Conservation (phyloP, 2,329 filamentous ascomycete genomes). For the Herpotrichia juniperi region DNA sequence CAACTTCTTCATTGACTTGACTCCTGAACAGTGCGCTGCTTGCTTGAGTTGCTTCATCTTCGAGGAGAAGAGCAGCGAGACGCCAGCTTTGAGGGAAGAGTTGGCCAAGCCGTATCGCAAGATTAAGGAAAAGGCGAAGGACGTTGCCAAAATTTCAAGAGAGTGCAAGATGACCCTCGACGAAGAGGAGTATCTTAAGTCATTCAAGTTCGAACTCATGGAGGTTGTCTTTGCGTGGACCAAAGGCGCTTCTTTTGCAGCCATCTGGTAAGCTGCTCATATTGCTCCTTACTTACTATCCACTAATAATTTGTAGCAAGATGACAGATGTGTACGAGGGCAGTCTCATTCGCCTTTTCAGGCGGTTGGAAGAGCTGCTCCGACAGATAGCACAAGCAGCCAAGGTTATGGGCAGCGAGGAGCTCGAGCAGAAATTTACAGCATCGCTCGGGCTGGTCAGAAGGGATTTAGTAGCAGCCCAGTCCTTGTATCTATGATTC, state of each 20-base stretch:
- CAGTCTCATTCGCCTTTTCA: conserved; percentile 93
- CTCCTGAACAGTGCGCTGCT: conserved; percentile 84
- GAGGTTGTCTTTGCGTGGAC: conserved; percentile 94
- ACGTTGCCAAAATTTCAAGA: conserved; percentile 90
- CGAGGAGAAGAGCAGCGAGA: conserved; percentile 88
- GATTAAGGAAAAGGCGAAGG: conserved; percentile 83
- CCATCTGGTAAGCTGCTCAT: conserved; percentile 80
- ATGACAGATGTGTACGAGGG: conserved; percentile 99
- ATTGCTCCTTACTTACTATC: not conserved
- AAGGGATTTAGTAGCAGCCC: conserved; percentile 92
- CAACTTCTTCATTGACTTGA: conserved; percentile 95
- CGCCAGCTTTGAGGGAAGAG: conserved; percentile 75
- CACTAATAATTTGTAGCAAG: conserved; percentile 67
- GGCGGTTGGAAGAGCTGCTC: conserved; percentile 89
- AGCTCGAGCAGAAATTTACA: conserved; percentile 91
- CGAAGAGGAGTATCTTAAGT: conserved; percentile 89
- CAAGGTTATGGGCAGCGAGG: conserved; percentile 98
- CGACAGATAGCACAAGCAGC: conserved; percentile 94
- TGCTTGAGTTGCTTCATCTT: conserved; percentile 95
- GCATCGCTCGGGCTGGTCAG: conserved; percentile 82
- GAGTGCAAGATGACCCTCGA: conserved; percentile 95
- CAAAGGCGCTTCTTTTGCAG: conserved; percentile 84
- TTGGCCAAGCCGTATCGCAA: conserved; percentile 84
- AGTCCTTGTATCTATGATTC: conserved; percentile 79
- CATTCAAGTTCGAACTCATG: conserved; percentile 95